Conservation (phyloP, 1,139 yeast genomes). For the Lodderomyces elongisporus region DNA sequence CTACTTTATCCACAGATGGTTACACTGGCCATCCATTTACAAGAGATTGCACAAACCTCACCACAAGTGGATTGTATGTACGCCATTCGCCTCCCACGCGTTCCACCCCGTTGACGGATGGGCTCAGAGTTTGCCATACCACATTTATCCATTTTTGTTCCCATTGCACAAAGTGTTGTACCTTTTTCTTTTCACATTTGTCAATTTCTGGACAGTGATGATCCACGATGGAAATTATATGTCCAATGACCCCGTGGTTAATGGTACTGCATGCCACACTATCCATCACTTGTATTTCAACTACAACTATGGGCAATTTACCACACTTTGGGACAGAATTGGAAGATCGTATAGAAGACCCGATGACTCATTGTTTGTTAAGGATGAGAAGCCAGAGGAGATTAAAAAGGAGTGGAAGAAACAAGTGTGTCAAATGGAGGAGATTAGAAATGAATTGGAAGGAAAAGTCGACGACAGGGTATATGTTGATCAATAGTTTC, state of each 20-base stretch:
- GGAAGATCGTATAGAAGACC: constrained; percentile 94
- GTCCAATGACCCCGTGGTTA: constrained; percentile 88
- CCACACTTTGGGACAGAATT: constrained; percentile 95
- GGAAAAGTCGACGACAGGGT: constrained; percentile 58
- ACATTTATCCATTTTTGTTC: constrained; percentile 81
- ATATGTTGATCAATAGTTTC: constrained; percentile 19
- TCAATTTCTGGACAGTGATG: constrained; percentile 97
- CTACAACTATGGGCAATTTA: constrained; percentile 96
- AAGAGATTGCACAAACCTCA: constrained; percentile 93
- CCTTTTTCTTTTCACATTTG: constrained; percentile 76
- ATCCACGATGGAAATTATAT: constrained; percentile 96
- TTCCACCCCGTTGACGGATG: constrained; percentile 98
- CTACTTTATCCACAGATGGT: constrained; percentile 84
- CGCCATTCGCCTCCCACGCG: constrained; percentile 97
- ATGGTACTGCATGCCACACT: constrained; percentile 98
- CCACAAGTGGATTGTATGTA: constrained; percentile 98
- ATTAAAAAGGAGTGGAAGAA: constrained; percentile 63
- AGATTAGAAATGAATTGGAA: constrained; percentile 74
- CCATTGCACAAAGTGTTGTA: constrained; percentile 88
- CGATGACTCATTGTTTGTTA: constrained; percentile 77
- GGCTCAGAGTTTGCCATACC: constrained; percentile 89
- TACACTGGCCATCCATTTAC: constrained; percentile 89
- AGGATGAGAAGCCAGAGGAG: constrained; percentile 43
- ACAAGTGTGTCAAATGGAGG: constrained; percentile 75
- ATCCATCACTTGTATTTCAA: constrained; percentile 94